Evolutionary conservation across 2,329 filamentous ascomycete genomes (phyloP), one percentile per base, ranked within the genome.

Genomic region (Cladosporium sphaerospermum): DNA sequence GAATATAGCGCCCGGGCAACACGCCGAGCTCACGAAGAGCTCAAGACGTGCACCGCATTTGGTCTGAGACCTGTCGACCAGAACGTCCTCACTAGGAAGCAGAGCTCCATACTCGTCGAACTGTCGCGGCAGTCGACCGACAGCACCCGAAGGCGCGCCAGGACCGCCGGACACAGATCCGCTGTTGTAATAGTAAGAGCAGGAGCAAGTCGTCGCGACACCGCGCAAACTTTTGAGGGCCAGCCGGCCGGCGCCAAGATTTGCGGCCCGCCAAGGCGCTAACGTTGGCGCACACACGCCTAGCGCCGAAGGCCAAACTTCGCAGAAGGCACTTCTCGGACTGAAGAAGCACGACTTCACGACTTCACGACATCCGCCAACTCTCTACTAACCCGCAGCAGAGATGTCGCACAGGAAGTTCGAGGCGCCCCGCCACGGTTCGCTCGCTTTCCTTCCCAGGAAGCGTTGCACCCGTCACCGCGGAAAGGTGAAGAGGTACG

Each of bases 401-500:
- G 59, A 59, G 36, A 77, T 77, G 75, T 77, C 75, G 73, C 82
- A 84, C 78, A 75, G 80, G 69, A 84, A 84, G 76, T 84, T 79
- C 77, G 83, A 95, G 84, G 91, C 91, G 75, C 91, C 91, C 73
- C 88, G 92, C 75, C 92, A 97, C 81, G 93, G 92, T 58, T 77
- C 74, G 63, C 66, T 97, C 73, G 75, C 75, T 55, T 78, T 75
- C 72, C 69, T 77, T 70, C 75, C 75, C 61, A 73, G 75, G 61
- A 96, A 96, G 89, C 86, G 92, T 73, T 89, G 90, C 71, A 83
- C 90, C 76, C 84, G 91, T 71, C 91, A 97, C 80, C 82, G 92
- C 70, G 92, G 92, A 76, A 95, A 95, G 84, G 92, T 96, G 75
- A 96, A 96, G 89, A 90, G 86, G 90, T 95, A 81, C 82, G 45